phyloP scores from a whole-genome alignment of 1,284 basidiomycete genomes.

The Trichosporon sp. region DNA sequence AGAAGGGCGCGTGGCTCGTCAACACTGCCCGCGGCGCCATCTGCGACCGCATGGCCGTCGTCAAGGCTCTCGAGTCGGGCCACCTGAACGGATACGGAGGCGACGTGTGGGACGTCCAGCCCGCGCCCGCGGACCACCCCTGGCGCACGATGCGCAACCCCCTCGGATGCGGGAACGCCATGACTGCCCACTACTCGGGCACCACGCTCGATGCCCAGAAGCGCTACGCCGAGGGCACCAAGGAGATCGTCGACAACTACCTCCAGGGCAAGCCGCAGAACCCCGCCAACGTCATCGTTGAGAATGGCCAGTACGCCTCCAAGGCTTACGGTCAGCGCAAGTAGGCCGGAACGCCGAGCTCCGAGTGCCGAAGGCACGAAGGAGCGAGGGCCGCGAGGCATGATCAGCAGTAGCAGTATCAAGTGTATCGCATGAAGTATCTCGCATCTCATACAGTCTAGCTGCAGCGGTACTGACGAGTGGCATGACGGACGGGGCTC shows the following conservation, averaged over 20 bases:
- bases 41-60: slow-evolving; percentile 79
- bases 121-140: slow-evolving; percentile 79
- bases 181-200: slow-evolving; percentile 73
- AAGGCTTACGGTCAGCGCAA: slow-evolving; percentile 33
- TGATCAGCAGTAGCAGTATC: neutral
- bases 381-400: too few species aligned
- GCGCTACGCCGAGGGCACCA: slow-evolving; percentile 81
- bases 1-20: slow-evolving; percentile 85
- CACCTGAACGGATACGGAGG: slow-evolving; percentile 72
- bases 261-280: slow-evolving; percentile 69
- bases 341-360: neutral
- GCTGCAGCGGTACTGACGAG: too few species aligned
- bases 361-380: too few species aligned
- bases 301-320: slow-evolving; percentile 57
- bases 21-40: slow-evolving; percentile 95
- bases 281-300: slow-evolving; percentile 79
- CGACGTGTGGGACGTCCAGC: slow-evolving; percentile 77
- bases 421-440: slow-evolving; percentile 15
- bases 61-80: slow-evolving; percentile 74
- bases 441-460: neutral
- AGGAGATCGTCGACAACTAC: slow-evolving; percentile 79
- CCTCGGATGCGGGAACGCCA: slow-evolving; percentile 74
- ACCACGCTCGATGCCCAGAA: slow-evolving; percentile 90
- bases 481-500: too few species aligned
- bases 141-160: slow-evolving; percentile 83